Percentiles rank a stretch among this genome's conserved stretches.
phyloP scores from a whole-genome alignment of 2,329 filamentous ascomycete species.

The Lachnellula subtilissima region DNA sequence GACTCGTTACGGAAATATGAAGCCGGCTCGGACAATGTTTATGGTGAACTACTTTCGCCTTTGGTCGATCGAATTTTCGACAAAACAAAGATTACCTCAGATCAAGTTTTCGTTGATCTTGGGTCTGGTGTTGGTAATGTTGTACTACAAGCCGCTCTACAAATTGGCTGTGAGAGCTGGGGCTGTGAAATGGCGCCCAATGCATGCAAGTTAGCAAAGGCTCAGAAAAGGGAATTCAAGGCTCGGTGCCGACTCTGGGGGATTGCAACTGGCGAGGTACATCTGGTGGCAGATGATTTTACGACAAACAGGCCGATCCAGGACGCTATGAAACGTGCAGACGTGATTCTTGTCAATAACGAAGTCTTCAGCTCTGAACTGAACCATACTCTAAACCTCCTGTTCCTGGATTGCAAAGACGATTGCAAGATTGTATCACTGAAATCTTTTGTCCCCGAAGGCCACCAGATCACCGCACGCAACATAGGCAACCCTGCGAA shows the following conservation, averaged over 20 bases:
- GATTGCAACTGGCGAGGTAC: conserved; percentile 71
- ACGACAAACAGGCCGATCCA: conserved; percentile 66
- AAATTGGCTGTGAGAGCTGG: conserved; percentile 91
- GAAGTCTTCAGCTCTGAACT: conserved; percentile 87
- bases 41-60: conserved; percentile 83
- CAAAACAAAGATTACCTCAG: conserved; percentile 69
- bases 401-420: conserved; percentile 89
- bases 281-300: conserved; percentile 80
- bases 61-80: conserved; percentile 81
- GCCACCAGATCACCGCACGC: conserved; percentile 66
- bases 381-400: conserved; percentile 78
- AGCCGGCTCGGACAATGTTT: conserved; percentile 88
- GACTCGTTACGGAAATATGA: conserved; percentile 80
- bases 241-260: conserved; percentile 90
- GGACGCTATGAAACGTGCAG: conserved; percentile 72
- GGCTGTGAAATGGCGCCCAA: conserved; percentile 96
- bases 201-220: conserved; percentile 73
- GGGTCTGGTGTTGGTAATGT: conserved; percentile 97
- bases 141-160: conserved; percentile 85
- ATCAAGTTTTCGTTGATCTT: conserved; percentile 87
- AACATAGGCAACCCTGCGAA: conserved; percentile 78
- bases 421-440: conserved; percentile 88
- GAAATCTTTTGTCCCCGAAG: conserved; percentile 81
- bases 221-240: conserved; percentile 76
- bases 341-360: conserved; percentile 98